Conservation (phyloP, 176 grass and related monocot genomes). For the Bothriochloa decipiens region DNA sequence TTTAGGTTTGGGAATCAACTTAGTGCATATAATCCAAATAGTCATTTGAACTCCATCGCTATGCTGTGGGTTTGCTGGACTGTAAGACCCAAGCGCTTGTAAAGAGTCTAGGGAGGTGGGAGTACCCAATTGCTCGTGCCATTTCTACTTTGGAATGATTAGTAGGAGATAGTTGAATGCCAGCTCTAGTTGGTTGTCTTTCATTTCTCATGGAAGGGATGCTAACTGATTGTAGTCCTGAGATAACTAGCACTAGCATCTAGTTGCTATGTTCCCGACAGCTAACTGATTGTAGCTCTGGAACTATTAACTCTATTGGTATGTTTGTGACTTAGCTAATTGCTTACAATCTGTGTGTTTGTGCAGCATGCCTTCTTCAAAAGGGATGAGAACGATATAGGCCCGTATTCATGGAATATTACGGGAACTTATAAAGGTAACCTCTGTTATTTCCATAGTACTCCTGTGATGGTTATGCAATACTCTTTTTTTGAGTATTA, state of each 20-base stretch:
- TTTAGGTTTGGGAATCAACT: not conserved
- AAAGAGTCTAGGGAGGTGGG: constrained; percentile 2
- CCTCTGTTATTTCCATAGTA: not conserved
- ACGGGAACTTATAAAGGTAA: constrained; percentile 91
- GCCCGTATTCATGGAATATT: constrained; percentile 91
- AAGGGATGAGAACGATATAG: constrained; percentile 77
- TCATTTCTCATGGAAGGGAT: not conserved
- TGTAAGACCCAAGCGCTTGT: not conserved
- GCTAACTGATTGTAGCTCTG: not conserved
- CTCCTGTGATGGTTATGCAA: not conserved
- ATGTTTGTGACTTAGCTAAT: not conserved
- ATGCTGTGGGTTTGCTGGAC: not conserved
- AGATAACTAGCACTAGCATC: not conserved
- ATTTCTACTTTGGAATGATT: not conserved
- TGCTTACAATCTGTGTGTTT: constrained; percentile 31
- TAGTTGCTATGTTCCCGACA: not conserved
- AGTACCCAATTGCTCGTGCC: not conserved
- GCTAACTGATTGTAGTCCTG: not conserved
- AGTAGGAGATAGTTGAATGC: not conserved
- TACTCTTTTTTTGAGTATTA: not conserved
- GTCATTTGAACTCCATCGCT: not conserved
- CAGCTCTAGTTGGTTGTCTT: not conserved
- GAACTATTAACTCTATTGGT: not conserved
- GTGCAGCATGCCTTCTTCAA: constrained; percentile 75
- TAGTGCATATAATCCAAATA: not conserved